phyloP scores from a whole-genome alignment of 805 yeast species.

The Lipomyces chichibuensis region DNA sequence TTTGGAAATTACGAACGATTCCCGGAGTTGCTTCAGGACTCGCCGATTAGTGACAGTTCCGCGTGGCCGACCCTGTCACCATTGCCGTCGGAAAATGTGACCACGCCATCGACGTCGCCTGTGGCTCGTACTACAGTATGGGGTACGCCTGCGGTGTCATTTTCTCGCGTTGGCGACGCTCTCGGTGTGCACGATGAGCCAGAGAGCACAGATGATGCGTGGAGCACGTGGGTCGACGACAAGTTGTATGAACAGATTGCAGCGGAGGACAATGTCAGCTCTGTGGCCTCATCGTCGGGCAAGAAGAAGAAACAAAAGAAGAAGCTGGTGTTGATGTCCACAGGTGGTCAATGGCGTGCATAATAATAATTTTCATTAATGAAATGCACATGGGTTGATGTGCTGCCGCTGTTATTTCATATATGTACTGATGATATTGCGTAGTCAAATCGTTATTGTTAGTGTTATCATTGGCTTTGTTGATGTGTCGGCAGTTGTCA shows the following conservation, averaged over 20 bases:
- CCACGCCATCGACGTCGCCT: conserved; percentile 15
- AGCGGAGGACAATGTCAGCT: conserved; percentile 58
- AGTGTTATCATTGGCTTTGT: neutral
- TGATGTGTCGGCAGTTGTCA: neutral
- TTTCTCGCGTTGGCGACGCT: conserved; percentile 22
- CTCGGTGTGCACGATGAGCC: conserved; percentile 45
- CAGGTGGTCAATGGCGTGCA: conserved; percentile 25
- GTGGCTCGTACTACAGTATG: conserved; percentile 63
- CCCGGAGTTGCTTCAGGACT: conserved; percentile 17
- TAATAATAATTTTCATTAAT: neutral
- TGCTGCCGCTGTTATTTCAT: neutral
- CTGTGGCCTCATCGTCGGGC: conserved; percentile 48
- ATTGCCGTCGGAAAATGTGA: conserved; percentile 20
- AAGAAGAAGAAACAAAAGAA: conserved; percentile 51
- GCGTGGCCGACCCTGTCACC: conserved; percentile 38
- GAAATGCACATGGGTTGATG: neutral
- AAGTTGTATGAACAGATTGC: conserved; percentile 44
- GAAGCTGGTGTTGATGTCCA: conserved; percentile 34
- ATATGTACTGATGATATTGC: neutral
- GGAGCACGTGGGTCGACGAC: conserved; percentile 52
- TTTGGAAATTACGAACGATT: conserved; percentile 11
- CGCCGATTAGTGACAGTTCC: conserved; percentile 34
- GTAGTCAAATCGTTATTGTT: neutral
- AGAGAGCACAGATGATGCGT: conserved; percentile 45
- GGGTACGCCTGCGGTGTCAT: conserved; percentile 62